These are phyloP conservation scores for Raffaelea deltoideospora DNA, from an alignment of 2,329 filamentous ascomycete species.

Conservation along the genomic window DNA sequence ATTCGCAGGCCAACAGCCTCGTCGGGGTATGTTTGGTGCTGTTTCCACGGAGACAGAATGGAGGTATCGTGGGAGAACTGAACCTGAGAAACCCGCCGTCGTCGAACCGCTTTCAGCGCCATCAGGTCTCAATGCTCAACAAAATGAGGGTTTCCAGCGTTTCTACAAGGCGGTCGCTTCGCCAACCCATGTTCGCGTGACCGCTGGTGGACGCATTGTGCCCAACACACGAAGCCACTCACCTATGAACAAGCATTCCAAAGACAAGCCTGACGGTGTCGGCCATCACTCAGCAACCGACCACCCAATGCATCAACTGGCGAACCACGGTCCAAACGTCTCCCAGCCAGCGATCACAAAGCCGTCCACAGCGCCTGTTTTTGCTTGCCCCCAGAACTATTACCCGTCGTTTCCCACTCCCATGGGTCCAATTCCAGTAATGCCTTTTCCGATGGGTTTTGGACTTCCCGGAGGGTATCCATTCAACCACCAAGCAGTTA, in stretches of 20 bases:
- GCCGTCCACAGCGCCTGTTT: conserved; percentile 11
- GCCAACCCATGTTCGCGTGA: conserved; percentile 51
- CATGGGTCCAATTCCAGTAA: conserved; percentile 20
- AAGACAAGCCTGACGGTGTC: conserved; percentile 19
- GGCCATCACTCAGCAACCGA: no score
- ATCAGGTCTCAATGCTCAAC: conserved; percentile 35
- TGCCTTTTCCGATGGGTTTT: conserved; percentile 25
- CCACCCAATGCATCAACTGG: no score
- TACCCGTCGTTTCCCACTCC: conserved; percentile 6
- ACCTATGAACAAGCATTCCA: conserved; percentile 34
- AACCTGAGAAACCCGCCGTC: conserved; percentile 28
- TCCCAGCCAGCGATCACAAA: no score
- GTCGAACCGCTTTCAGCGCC: conserved; percentile 38
- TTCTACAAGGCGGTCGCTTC: conserved; percentile 56
- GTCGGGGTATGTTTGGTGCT: background rate
- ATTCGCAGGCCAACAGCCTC: conserved; percentile 12
- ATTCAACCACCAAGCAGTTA: conserved; percentile 4
- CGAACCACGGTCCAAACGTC: no score
- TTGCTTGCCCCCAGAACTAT: conserved; percentile 11
- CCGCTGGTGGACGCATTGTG: conserved; percentile 51
- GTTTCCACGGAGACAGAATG: conserved; percentile 11
- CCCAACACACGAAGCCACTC: conserved; percentile 42
- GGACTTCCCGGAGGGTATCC: conserved; percentile 8
- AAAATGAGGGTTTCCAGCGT: conserved; percentile 49
- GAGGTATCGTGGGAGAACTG: conserved; percentile 25